Base-by-base conservation (phyloP, 2,329 filamentous ascomycete species). In the Claviceps pazoutovae region DNA sequence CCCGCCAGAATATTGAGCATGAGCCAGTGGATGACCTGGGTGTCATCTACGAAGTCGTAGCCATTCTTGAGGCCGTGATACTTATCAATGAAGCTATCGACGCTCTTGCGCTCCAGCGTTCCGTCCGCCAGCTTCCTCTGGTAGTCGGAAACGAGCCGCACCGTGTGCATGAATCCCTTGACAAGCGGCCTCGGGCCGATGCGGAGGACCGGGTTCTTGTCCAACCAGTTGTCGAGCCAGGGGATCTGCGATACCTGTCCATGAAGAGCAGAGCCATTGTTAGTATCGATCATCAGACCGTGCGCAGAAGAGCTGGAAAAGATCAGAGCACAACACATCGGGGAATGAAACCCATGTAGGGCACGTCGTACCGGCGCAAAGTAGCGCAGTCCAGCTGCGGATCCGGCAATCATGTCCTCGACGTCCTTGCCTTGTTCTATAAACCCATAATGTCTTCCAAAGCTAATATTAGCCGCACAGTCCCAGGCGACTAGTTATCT, bases 371-470 rank as follows among this genome's bases (percentile, higher is more conserved):
- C 56, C 14, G 54, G 46, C 58, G 60, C 37, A 57, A 69, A 56
- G 62, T 67, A 62, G 41, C 69, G 63, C 0, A 70, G 39, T 2
- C 53, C 55, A 7, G 52, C 52, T 9, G 39, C 57, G 1, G 68
- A 61, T 13, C 62, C 55, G 23, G 42, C 55, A 14, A 73, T 66
- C 48, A 64, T 68, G 7, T 62, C 62, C 23, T 66, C 64, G 50
- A 69, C 58, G 53, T 74, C 71, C 2, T 56, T 51, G 1, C 65
- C 61, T 6, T 62, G 56, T 23, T 71, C 58, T 49, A 73, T 59
- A 55, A 71, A 73, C 2, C 71, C 69, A 49, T 71, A 69, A 49
- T 63, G 63, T 9, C 62, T 60, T 19, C 69, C 65, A 46, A 71
- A 73, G 21, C 64, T 66, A 19, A 71, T 55, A 34, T 65, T 64